phyloP scores from a whole-genome alignment of 805 yeast genomes.

The Candida odintsovae region DNA sequence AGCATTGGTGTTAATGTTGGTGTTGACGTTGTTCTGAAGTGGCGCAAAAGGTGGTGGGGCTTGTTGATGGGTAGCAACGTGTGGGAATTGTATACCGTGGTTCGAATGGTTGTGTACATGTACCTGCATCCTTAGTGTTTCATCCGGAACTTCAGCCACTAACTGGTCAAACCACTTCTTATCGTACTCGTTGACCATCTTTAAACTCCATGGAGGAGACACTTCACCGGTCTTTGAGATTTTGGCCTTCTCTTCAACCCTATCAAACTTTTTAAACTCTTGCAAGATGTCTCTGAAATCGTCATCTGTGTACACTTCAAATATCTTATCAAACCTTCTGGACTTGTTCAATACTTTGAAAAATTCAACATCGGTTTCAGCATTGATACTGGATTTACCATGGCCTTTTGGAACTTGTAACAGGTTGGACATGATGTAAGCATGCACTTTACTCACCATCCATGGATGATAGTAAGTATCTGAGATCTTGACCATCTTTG shows the following conservation, averaged over 20 bases:
- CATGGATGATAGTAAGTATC: slow-evolving; percentile 23
- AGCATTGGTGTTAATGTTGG: not conserved
- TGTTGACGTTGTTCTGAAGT: not conserved
- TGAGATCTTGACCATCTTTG: slow-evolving; percentile 9
- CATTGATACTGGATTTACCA: not conserved
- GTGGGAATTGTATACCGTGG: not conserved
- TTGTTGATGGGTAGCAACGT: not conserved
- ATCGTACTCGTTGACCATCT: slow-evolving; percentile 13
- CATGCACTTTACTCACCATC: slow-evolving; percentile 20
- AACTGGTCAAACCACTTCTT: slow-evolving; percentile 21
- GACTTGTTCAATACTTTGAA: slow-evolving; percentile 7
- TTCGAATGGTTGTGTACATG: not conserved
- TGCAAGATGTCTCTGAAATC: slow-evolving; percentile 12
- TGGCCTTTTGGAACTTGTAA: slow-evolving; percentile 10
- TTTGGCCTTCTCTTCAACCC: slow-evolving; percentile 3
- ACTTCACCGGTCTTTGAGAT: not conserved
- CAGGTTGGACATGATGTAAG: slow-evolving; percentile 11
- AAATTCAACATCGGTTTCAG: slow-evolving; percentile 8
- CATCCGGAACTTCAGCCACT: slow-evolving; percentile 6
- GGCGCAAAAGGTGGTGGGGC: not conserved
- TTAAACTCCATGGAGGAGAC: slow-evolving; percentile 4
- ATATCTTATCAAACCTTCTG: slow-evolving; percentile 13
- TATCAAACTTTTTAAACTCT: slow-evolving; percentile 4
- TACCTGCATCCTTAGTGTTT: not conserved
- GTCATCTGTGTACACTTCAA: slow-evolving; percentile 7